A percentile compares a stretch with the other conserved stretches of the same genome.
Conservation (phyloP, 192 early-diverging fungal genomes). For the Endogone sp. region DNA sequence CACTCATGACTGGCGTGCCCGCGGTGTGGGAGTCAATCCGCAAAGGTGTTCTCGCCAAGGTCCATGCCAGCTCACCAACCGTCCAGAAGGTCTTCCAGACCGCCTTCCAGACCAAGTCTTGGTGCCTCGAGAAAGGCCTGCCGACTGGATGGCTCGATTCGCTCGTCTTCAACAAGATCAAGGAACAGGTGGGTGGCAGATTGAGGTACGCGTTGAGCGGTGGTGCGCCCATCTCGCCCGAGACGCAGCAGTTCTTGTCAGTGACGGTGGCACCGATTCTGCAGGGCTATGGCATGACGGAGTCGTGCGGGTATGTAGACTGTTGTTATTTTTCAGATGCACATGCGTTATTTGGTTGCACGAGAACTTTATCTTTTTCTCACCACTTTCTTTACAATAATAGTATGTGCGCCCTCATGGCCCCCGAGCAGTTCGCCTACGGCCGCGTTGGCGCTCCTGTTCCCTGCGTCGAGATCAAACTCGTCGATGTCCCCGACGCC, state of each 20-base stretch:
- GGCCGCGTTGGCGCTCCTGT: slow-evolving; percentile 74
- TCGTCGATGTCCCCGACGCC: slow-evolving; percentile 68
- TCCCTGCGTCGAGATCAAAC: slow-evolving; percentile 71
- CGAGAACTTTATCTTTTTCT: neutral
- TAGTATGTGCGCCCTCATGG: slow-evolving; percentile 63
- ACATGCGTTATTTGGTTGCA: slow-evolving; percentile 13
- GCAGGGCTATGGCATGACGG: slow-evolving; percentile 81
- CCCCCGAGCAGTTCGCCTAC: slow-evolving; percentile 54
- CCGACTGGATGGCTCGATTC: slow-evolving; percentile 68
- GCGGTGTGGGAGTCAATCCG: slow-evolving; percentile 87
- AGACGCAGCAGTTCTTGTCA: slow-evolving; percentile 83
- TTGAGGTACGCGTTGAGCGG: slow-evolving; percentile 78
- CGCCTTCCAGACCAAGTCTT: slow-evolving; percentile 71
- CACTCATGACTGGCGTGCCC: slow-evolving; percentile 80
- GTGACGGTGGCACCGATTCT: slow-evolving; percentile 76
- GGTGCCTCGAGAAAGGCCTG: slow-evolving; percentile 57
- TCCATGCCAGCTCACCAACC: slow-evolving; percentile 43
- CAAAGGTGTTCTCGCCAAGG: slow-evolving; percentile 72
- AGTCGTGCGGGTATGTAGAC: slow-evolving; percentile 22
- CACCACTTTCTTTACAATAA: slow-evolving; percentile 2
- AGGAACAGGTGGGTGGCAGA: slow-evolving; percentile 80
- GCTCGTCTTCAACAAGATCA: slow-evolving; percentile 80
- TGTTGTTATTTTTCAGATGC: slow-evolving; percentile 3
- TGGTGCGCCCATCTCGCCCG: slow-evolving; percentile 82
- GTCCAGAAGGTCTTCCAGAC: slow-evolving; percentile 71